Percentiles rank a stretch among this genome's conserved stretches.
Conservation (phyloP, 306 rosid genomes). For the Acacia confusa region DNA sequence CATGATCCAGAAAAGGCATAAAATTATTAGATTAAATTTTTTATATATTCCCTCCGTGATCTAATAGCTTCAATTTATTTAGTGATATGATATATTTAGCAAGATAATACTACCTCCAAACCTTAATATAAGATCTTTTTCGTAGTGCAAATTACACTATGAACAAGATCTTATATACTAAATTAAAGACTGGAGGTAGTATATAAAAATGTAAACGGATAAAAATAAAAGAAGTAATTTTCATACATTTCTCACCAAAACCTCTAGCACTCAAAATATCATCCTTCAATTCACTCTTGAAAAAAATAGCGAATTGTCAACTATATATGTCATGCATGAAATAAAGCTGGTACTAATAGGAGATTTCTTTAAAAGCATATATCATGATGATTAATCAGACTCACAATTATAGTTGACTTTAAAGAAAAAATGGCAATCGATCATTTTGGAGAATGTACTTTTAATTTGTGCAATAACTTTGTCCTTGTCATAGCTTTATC, state of each 20-base stretch:
- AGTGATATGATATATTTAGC: no score
- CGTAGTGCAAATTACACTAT: no score
- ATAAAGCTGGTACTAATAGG: conserved; percentile 21
- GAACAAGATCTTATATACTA: no score
- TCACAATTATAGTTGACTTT: conserved; percentile 41
- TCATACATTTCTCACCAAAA: not conserved
- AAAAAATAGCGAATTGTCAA: not conserved
- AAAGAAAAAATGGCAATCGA: conserved; percentile 19
- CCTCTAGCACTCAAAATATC: not conserved
- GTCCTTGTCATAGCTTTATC: conserved; percentile 19
- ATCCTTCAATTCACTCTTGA: not conserved
- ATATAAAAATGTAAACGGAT: not conserved
- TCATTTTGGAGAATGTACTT: conserved; percentile 23
- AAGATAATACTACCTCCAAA: no score
- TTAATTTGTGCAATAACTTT: not conserved
- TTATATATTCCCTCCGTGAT: no score
- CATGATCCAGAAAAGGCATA: not conserved
- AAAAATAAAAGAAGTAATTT: not conserved
- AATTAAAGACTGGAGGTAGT: no score
- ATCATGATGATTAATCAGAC: conserved; percentile 23
- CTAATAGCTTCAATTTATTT: no score
- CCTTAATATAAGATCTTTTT: no score
- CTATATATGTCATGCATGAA: not conserved
- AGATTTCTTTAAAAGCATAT: conserved; percentile 9
- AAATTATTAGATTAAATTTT: no score